Evolutionary conservation across 148 eudicot species (phyloP).

Genomic region (Nepenthes gracilis): DNA sequence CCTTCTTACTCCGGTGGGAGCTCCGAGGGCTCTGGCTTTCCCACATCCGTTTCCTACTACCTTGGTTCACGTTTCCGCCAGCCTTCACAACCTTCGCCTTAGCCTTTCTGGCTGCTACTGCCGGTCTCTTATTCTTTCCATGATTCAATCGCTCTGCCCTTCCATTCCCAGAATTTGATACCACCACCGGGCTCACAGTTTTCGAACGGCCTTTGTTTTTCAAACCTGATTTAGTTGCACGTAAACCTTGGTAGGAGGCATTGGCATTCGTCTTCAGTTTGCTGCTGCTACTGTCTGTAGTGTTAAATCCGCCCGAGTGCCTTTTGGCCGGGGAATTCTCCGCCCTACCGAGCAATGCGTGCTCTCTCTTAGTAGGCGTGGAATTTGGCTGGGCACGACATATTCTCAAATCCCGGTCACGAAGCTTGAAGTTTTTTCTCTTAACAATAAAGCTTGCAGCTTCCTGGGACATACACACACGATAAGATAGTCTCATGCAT

Average conservation of each 20-base stretch:
- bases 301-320: slow-evolving; percentile 3
- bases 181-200: neutral
- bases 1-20: neutral
- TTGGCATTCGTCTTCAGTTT: slow-evolving; percentile 17
- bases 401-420: slow-evolving; percentile 75
- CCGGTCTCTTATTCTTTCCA: slow-evolving; percentile 53
- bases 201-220: slow-evolving; percentile 41
- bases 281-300: slow-evolving; percentile 13
- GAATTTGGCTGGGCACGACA: slow-evolving; percentile 46
- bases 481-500: neutral
- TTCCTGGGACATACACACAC: slow-evolving; percentile 33
- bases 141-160: slow-evolving; percentile 21
- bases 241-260: slow-evolving; percentile 74
- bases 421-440: slow-evolving; percentile 57
- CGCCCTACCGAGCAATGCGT: slow-evolving; percentile 16
- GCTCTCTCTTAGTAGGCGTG: slow-evolving; percentile 44
- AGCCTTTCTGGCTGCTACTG: slow-evolving; percentile 81
- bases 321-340: slow-evolving; percentile 28
- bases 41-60: slow-evolving; percentile 31
- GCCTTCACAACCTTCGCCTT: slow-evolving; percentile 28
- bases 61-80: slow-evolving; percentile 17
- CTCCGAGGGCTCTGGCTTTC: neutral
- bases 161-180: slow-evolving; percentile 17
- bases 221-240: slow-evolving; percentile 70
- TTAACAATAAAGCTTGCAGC: slow-evolving; percentile 59